These are phyloP conservation scores for Daldinia loculata DNA, from an alignment of 495 filamentous ascomycete genomes.

Conservation along the genomic window DNA sequence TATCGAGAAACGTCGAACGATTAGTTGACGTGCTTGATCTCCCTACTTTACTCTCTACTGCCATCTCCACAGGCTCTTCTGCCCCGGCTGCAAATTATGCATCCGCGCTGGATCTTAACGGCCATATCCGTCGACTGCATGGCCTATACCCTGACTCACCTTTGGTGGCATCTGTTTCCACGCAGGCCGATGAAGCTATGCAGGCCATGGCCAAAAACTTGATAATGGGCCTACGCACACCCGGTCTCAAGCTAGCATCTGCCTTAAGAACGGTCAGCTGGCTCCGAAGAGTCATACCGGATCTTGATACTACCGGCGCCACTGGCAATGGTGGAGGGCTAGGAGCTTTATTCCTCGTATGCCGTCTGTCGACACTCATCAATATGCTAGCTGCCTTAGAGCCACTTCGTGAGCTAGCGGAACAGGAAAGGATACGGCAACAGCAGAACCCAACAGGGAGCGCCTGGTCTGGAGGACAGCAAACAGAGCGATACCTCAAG, in stretches of 20 bases:
- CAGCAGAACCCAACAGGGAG: constrained; percentile 44
- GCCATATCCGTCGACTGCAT: constrained; percentile 90
- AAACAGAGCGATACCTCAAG: constrained; percentile 94
- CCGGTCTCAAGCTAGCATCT: constrained; percentile 85
- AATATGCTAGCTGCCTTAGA: constrained; percentile 84
- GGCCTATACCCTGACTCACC: constrained; percentile 81
- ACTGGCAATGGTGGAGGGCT: constrained; percentile 61
- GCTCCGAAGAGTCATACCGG: constrained; percentile 86
- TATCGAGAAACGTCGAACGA: constrained; percentile 87
- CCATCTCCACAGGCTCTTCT: constrained; percentile 56
- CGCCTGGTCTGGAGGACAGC: constrained; percentile 80
- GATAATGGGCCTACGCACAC: constrained; percentile 76
- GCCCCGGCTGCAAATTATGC: constrained; percentile 72
- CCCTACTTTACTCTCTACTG: constrained; percentile 80
- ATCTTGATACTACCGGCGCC: constrained; percentile 65
- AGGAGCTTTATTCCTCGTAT: constrained; percentile 87
- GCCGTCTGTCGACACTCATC: constrained; percentile 80
- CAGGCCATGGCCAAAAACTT: constrained; percentile 87
- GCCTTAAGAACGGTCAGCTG: constrained; percentile 93
- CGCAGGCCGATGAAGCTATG: constrained; percentile 88
- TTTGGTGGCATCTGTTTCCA: constrained; percentile 74
- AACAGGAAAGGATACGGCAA: constrained; percentile 75
- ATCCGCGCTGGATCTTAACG: constrained; percentile 87
- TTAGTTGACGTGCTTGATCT: constrained; percentile 92
- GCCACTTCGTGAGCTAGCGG: constrained; percentile 85